phyloP scores from a whole-genome alignment of 2,329 filamentous ascomycete species.

The Ophiostoma tasmaniense region DNA sequence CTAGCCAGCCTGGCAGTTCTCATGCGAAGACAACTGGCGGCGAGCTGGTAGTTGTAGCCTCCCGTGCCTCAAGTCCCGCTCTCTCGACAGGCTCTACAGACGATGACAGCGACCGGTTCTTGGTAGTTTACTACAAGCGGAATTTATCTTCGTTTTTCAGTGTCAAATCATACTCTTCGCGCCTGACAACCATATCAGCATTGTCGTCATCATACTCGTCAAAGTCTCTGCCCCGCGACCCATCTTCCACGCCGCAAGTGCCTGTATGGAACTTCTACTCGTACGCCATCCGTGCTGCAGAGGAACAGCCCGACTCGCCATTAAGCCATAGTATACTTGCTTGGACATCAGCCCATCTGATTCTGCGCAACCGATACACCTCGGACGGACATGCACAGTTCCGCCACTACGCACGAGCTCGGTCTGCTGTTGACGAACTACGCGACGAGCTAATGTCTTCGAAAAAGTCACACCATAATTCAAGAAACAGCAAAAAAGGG shows the following conservation, averaged over 20 bases:
- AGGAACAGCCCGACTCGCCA: conserved; percentile 15
- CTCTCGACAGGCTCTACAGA: not conserved
- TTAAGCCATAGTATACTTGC: conserved; percentile 17
- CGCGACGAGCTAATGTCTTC: not conserved
- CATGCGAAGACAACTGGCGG: not conserved
- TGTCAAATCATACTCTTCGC: not conserved
- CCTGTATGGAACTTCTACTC: conserved; percentile 17
- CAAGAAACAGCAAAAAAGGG: not conserved
- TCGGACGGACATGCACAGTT: conserved; percentile 10
- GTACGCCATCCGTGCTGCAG: conserved; percentile 16
- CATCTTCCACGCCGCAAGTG: not conserved
- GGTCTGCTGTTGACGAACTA: not conserved
- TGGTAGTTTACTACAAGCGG: not conserved
- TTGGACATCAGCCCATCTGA: conserved; percentile 15
- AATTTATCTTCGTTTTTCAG: not conserved
- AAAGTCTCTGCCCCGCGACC: not conserved
- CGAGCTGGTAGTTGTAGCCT: not conserved
- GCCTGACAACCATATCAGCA: not conserved
- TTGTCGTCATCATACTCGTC: not conserved
- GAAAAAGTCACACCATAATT: not conserved
- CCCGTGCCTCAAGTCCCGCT: not conserved
- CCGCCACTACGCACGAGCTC: conserved; percentile 15
- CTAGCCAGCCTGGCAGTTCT: not conserved
- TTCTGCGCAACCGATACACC: conserved; percentile 7
- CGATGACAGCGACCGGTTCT: not conserved